These are phyloP conservation scores for Hypoxylon sp. DNA, from an alignment of 2,329 filamentous ascomycete genomes.

Conservation along the genomic window DNA sequence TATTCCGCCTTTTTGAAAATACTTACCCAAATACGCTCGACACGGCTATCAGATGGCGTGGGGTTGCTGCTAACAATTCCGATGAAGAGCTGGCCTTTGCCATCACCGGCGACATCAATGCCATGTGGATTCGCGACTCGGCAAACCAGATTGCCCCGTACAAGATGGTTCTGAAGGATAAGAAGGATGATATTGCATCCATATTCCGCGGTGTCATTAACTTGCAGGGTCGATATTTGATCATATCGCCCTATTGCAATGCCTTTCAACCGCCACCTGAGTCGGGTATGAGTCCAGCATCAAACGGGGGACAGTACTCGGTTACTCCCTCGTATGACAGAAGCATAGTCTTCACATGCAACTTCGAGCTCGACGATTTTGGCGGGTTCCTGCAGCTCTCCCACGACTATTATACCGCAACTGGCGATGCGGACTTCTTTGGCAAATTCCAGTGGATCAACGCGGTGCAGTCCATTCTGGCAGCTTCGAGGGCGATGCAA, in stretches of 20 bases:
- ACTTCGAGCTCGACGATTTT: slow-evolving; percentile 92
- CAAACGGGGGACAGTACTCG: slow-evolving; percentile 67
- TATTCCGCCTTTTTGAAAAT: slow-evolving; percentile 84
- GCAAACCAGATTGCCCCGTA: slow-evolving; percentile 78
- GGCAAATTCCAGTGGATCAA: slow-evolving; percentile 74
- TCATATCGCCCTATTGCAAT: slow-evolving; percentile 82
- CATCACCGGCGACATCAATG: slow-evolving; percentile 85
- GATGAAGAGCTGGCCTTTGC: slow-evolving; percentile 72
- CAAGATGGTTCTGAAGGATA: slow-evolving; percentile 65
- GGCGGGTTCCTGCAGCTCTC: slow-evolving; percentile 85
- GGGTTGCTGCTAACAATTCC: slow-evolving; percentile 59
- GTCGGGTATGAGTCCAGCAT: slow-evolving; percentile 68
- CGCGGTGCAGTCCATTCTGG: slow-evolving; percentile 75
- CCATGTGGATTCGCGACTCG: slow-evolving; percentile 89
- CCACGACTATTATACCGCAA: slow-evolving; percentile 80
- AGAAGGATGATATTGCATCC: slow-evolving; percentile 68
- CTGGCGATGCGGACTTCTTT: slow-evolving; percentile 77
- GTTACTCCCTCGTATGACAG: slow-evolving; percentile 71
- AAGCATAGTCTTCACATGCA: slow-evolving; percentile 87
- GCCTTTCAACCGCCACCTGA: slow-evolving; percentile 87
- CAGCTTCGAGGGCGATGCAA: slow-evolving; percentile 74
- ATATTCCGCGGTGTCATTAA: slow-evolving; percentile 77
- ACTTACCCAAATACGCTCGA: slow-evolving; percentile 85
- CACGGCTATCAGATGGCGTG: slow-evolving; percentile 82
- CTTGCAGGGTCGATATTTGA: slow-evolving; percentile 73